Evolutionary conservation across 1,284 basidiomycete species (phyloP), one percentile per base, ranked within the genome.

Genomic region (Tilletia walkeri): DNA sequence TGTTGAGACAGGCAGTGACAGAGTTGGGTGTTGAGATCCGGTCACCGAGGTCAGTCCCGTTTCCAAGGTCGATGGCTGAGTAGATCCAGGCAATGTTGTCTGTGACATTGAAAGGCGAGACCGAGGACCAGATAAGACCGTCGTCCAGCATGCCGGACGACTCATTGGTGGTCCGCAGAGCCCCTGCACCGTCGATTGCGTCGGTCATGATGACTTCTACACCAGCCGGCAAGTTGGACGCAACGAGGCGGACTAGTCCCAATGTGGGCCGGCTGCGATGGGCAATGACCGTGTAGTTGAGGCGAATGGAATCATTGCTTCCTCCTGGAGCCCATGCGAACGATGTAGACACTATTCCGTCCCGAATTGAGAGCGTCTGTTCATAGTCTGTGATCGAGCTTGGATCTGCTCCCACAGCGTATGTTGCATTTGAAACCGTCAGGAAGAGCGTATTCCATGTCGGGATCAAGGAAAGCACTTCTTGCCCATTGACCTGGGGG

Each of bases 101-200:
- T 12, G 67, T 39, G 49, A 81, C 76, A 24, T 79, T 75, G 63
- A 68, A 45, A 3, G 80, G 80, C 20, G 68, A 69, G 12, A 78
- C 75, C 6, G 79, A 70, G 9, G 75, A 69, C 70, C 71, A 79
- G 34, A 80, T 72, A 38, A 67, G 68, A 39, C 67, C 67, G 59
- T 79, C 24, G 65, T 56, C 24, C n/a, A 71, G 30, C 18, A 69
- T 50, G 49, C 73, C 75, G 5, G 69, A 38, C 20, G 67, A 67
- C 68, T 76, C 63, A 38, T 70, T 63, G 65, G 71, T 67, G 61
- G 77, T 76, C 20, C 79, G 59, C 70, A 71, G 73, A 2, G 80
- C 75, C n/a, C 78, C 78, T 9, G 67, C 70, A 14, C 80, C 80
- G 67, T 81, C 80, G 14, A 81, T 67, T 9, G 78, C 75, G 48